Base-by-base conservation (phyloP, 2,329 filamentous ascomycete genomes). In the Aspergillus sp. region DNA sequence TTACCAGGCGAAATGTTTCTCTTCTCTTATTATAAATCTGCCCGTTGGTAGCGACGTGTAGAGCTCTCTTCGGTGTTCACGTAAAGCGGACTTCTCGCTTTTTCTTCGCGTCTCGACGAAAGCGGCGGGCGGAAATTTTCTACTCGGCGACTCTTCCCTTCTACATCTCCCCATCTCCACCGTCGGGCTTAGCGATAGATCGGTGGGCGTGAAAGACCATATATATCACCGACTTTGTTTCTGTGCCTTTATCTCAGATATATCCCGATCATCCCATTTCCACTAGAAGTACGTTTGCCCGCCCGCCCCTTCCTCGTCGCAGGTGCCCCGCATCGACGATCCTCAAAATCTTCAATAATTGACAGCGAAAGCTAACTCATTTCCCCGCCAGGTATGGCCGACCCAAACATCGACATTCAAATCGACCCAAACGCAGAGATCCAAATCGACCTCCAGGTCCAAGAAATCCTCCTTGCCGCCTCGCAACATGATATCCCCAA, bases 401-500 rank as follows among this genome's bases (percentile, higher is more conserved):
- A 71, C 59, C 58, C 64, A 58, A 63, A 53, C 55, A 66, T 56
- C 39, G 63, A 63, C 60, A 63, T 70, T 18, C 65, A 76, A 58
- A 69, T 77, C 61, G 77, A 80, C 60, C 65, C 65, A 57, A 63
- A 53, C 55, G 66, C 57, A 46, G 63, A 63, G 61, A 63, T 70
- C n/a, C 65, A 76, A 57, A 69, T 77, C 62, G 77, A 80, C 60
- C 65, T 78, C 46, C 68, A 74, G 32, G 73, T 77, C 36, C 85
- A 89, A 75, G 81, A 85, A 62, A 84, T 90, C 65, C 84, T 91
- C 56, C 83, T 89, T 52, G 86, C 87, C 22, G 83, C 88, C 39
- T 82, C 87, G 5, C 82, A 88, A 65, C 88, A 90, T 75, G 83
- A 96, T 73, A 77, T 88, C 61, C 75, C 83, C 39, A 82, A 84